phyloP scores from a whole-genome alignment of 805 yeast genomes.

The Suhomyces xylopsoci region DNA sequence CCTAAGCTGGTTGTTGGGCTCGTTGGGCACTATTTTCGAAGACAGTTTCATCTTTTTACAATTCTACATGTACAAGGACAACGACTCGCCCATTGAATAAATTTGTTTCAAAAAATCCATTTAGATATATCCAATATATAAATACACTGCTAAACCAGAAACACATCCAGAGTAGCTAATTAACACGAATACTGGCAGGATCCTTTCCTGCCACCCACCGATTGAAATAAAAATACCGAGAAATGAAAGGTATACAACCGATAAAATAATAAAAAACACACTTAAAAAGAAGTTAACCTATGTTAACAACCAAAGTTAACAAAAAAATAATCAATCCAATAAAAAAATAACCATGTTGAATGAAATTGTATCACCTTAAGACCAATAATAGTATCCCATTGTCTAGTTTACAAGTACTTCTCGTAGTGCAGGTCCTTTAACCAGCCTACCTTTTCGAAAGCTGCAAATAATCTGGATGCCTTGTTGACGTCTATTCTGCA shows the following conservation, averaged over 20 bases:
- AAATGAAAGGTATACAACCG: not conserved
- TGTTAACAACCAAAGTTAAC: not conserved
- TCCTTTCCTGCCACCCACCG: not conserved
- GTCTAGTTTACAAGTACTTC: slow-evolving; percentile 11
- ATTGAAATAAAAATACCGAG: not conserved
- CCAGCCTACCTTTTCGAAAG: slow-evolving; percentile 92
- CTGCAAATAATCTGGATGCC: slow-evolving; percentile 86
- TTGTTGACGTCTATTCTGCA: slow-evolving; percentile 96
- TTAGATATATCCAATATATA: not conserved
- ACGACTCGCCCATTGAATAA: slow-evolving; percentile 8
- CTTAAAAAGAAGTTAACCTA: no score
- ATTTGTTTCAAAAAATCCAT: not conserved
- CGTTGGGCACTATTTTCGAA: slow-evolving; percentile 73
- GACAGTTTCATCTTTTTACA: slow-evolving; percentile 66
- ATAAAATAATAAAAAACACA: not conserved
- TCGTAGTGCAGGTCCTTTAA: slow-evolving; percentile 69
- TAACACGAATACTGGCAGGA: not conserved
- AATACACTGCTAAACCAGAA: not conserved
- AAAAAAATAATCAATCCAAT: not conserved
- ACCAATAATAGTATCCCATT: no score
- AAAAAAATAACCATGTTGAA: not conserved
- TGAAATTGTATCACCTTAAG: no score
- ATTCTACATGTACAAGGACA: slow-evolving; percentile 56
- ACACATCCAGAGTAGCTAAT: not conserved
- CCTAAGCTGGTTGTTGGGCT: slow-evolving; percentile 75